These are phyloP conservation scores for Fusarium tuaranense DNA, from an alignment of 2,329 filamentous ascomycete genomes.

Conservation along the genomic window DNA sequence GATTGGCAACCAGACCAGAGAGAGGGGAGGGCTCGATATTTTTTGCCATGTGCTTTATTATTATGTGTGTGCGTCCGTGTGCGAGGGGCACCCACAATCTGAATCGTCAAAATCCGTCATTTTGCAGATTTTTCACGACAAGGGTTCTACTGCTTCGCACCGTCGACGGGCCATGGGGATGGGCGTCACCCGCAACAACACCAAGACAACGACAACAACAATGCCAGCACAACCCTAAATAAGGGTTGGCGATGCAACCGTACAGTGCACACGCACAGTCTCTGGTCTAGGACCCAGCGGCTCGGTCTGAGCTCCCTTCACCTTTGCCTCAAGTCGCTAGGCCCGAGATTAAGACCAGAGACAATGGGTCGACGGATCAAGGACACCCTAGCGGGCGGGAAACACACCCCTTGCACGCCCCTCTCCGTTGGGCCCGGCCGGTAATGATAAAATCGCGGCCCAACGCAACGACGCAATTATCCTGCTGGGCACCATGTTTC, in stretches of 20 bases:
- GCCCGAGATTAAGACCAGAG: slow-evolving; percentile 45
- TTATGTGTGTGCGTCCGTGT: slow-evolving; percentile 28
- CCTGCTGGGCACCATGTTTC: slow-evolving; percentile 44
- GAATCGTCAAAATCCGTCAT: slow-evolving; percentile 18
- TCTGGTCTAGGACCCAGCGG: slow-evolving; percentile 18
- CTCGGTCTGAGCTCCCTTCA: slow-evolving; percentile 45
- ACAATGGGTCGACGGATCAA: slow-evolving; percentile 39
- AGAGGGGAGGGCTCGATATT: slow-evolving; percentile 19
- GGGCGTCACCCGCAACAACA: slow-evolving; percentile 15
- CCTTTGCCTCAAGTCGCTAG: slow-evolving; percentile 37
- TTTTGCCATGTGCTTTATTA: slow-evolving; percentile 30
- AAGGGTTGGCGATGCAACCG: slow-evolving; percentile 25
- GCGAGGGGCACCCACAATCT: slow-evolving; percentile 30
- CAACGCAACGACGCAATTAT: slow-evolving; percentile 40
- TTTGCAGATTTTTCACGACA: slow-evolving; percentile 25
- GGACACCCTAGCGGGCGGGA: slow-evolving; percentile 20
- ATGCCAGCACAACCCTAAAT: slow-evolving; percentile 31
- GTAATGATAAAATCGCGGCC: slow-evolving; percentile 44
- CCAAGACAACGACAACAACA: slow-evolving; percentile 22
- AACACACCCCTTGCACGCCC: slow-evolving; percentile 34
- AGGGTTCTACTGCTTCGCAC: slow-evolving; percentile 15
- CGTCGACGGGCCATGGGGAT: slow-evolving; percentile 5
- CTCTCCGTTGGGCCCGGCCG: slow-evolving; percentile 36
- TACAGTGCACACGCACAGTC: slow-evolving; percentile 39
- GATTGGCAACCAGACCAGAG: slow-evolving; percentile 32